Conservation (phyloP, 2,329 filamentous ascomycete species). For the Diplodia sapinea region DNA sequence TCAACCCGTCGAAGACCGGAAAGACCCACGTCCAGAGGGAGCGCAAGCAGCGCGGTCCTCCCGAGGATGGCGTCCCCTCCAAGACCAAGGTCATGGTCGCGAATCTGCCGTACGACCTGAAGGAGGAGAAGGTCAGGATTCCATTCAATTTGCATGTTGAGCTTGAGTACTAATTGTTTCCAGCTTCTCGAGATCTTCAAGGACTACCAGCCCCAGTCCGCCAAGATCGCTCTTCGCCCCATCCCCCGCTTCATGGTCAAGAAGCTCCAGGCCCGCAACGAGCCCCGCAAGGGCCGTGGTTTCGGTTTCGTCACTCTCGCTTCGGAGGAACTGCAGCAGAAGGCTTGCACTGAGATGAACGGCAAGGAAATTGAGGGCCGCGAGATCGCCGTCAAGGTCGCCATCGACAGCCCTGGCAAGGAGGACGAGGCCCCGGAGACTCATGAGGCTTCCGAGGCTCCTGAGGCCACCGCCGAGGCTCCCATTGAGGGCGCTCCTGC, state of each 20-base stretch:
- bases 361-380: constrained; percentile 98
- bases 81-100: constrained; percentile 99
- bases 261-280: constrained; percentile 97
- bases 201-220: constrained; percentile 88
- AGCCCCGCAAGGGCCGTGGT: constrained; percentile 97
- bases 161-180: constrained; percentile 33
- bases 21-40: constrained; percentile 59
- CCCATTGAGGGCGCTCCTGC: constrained; percentile 51
- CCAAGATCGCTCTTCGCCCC: constrained; percentile 97
- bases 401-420: constrained; percentile 99
- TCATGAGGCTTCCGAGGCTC: constrained; percentile 46
- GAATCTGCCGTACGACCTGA: constrained; percentile 97
- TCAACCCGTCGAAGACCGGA: constrained; percentile 49
- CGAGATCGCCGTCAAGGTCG: constrained; percentile 99
- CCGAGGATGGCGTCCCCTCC: constrained; percentile 95
- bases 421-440: constrained; percentile 75
- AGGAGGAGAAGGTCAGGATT: constrained; percentile 84
- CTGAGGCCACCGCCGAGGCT: constrained; percentile 55
- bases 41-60: constrained; percentile 87
- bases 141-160: not conserved
- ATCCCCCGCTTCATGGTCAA: constrained; percentile 99
- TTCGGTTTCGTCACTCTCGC: constrained; percentile 98
- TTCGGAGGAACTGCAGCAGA: constrained; percentile 94
- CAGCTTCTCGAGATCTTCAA: constrained; percentile 97
- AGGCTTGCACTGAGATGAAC: constrained; percentile 98